Base-by-base conservation (phyloP, 2,329 filamentous ascomycete genomes). In the Colletotrichum simmondsii region DNA sequence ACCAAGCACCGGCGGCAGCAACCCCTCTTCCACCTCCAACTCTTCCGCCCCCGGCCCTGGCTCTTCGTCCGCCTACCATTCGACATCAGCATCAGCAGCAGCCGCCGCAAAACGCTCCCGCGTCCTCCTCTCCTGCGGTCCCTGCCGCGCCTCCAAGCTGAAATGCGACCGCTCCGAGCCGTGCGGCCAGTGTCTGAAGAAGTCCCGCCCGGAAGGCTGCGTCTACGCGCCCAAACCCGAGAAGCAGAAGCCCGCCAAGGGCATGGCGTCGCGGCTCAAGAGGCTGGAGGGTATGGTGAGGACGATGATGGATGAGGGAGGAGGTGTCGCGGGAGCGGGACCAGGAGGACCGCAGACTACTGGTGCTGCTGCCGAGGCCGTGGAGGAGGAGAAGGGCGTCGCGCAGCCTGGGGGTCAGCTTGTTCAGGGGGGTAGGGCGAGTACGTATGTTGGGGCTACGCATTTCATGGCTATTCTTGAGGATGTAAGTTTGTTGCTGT, bases 401-500 rank as follows among this genome's bases (percentile, higher is more conserved):
- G 68, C 70, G 72, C 67, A 76, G 49, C 73, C 78, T 12, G 78
- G 71, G 53, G 86, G 83, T 0, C 83, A 87, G 65, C 82, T 90
- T 7, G 81, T 89, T 24, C 79, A 82, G 26, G 82, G 85, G 2
- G 78, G 83, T 46, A 79, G 80, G 63, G 83, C 82, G 11, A 85
- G 84, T 54, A 88, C 85, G 5, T 91, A 90, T 75, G 85, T 91
- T 5, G 89, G 89, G 1, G 88, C 88, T 4, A 91, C 89, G 57
- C 89, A 91, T 72, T 90, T 88, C 75, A 87, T 90, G 82, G 89
- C 89, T 2, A 90, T 91, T 79, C 79, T 91, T 12, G 87, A 91
- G 76, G 87, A 91, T 81, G 89, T 90, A 75, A 83, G 86, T 80
- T 26, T 26, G 26, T 26, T 26, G 1, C 26, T 26, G 26, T 26